Conservation (phyloP, 1,284 basidiomycete species). For the Malassezia slooffiae region DNA sequence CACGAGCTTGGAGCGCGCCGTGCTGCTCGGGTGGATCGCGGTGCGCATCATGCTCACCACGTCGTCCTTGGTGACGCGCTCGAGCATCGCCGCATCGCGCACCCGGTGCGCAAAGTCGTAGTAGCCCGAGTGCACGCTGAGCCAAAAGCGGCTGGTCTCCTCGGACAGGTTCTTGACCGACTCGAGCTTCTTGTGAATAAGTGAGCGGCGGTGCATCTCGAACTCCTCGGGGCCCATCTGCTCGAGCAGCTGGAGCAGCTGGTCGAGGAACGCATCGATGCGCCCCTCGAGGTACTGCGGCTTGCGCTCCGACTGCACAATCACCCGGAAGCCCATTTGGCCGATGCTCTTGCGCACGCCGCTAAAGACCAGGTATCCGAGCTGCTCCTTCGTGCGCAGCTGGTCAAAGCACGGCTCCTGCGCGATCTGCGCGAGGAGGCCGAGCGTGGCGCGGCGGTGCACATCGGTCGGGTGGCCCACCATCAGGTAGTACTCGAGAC, state of each 20-base stretch:
- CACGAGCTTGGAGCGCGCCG: constrained; percentile 25
- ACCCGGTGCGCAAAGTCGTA: constrained; percentile 51
- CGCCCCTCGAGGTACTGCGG: constrained; percentile 76
- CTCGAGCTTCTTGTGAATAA: constrained; percentile 43
- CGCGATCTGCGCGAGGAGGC: constrained; percentile 41
- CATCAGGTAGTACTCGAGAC: constrained; percentile 47
- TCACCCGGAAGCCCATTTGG: constrained; percentile 68
- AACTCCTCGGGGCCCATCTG: constrained; percentile 35
- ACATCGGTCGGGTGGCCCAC: constrained; percentile 37
- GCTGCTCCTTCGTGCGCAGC: constrained; percentile 88
- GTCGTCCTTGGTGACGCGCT: constrained; percentile 62
- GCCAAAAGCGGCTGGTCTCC: constrained; percentile 49
- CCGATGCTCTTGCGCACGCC: constrained; percentile 46
- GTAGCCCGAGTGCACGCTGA: constrained; percentile 56
- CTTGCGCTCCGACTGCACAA: constrained; percentile 79
- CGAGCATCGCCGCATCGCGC: constrained; percentile 59
- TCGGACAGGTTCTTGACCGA: constrained; percentile 40
- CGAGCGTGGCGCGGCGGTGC: constrained; percentile 26
- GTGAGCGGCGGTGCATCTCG: constrained; percentile 27
- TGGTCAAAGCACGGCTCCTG: constrained; percentile 81
- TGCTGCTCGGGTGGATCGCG: constrained; percentile 53
- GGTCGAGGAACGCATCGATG: constrained; percentile 72
- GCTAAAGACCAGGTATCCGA: constrained; percentile 60
- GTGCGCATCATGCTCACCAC: constrained; percentile 64
- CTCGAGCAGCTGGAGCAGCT: constrained; percentile 53